These are phyloP conservation scores for Chytriomyces sp. DNA, from an alignment of 192 early-diverging fungal genomes.

Conservation along the genomic window DNA sequence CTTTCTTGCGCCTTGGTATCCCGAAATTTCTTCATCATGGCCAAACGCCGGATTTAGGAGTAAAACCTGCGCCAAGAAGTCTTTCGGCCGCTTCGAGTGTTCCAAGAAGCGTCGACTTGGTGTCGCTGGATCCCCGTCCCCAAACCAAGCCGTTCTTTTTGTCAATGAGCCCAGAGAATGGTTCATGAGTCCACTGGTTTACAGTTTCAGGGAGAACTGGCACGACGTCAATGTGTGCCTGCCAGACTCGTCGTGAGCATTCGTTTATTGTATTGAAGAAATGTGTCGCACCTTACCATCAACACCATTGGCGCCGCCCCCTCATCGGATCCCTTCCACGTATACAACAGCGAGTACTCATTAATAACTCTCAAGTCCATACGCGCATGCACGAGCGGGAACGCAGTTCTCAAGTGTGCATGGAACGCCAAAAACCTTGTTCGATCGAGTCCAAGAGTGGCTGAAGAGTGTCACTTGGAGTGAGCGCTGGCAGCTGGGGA, in stretches of 20 bases:
- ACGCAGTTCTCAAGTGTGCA: background rate
- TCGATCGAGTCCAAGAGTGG: background rate
- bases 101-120: slow-evolving; percentile 25
- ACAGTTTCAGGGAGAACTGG: slow-evolving; percentile 26
- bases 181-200: slow-evolving; percentile 23
- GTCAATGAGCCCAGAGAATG: slow-evolving; percentile 23
- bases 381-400: slow-evolving; percentile 13
- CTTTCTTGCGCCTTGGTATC: slow-evolving; percentile 29
- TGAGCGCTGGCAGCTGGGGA: background rate
- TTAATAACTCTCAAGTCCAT: background rate
- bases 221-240: slow-evolving; percentile 29
- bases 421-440: slow-evolving; percentile 21
- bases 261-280: background rate
- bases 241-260: background rate
- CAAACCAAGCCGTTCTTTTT: background rate
- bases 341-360: slow-evolving; percentile 13
- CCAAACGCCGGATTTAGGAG: slow-evolving; percentile 43
- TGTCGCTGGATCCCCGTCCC: slow-evolving; percentile 43
- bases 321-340: background rate
- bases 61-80: slow-evolving; percentile 35
- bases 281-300: background rate
- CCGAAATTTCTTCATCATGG: slow-evolving; percentile 48
- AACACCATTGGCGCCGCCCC: background rate
- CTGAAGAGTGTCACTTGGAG: background rate
- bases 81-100: slow-evolving; percentile 36